Percentiles rank a stretch among this genome's conserved stretches.
phyloP scores from a whole-genome alignment of 495 filamentous ascomycete species.

The Annulohypoxylon maeteangense region DNA sequence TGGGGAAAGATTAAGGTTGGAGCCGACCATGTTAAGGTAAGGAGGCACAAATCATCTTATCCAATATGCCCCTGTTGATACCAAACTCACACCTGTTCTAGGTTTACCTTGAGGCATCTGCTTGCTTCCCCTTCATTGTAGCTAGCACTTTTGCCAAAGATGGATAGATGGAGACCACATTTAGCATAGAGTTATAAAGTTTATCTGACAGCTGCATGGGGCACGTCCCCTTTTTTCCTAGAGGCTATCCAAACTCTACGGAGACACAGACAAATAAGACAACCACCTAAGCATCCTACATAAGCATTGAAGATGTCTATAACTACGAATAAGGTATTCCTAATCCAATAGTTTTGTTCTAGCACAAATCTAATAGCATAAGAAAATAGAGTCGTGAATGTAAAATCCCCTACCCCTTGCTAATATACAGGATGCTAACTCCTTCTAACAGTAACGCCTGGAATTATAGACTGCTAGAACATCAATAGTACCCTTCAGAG shows the following conservation, averaged over 20 bases:
- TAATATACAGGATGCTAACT: not conserved
- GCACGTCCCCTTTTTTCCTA: not conserved
- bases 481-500: not conserved
- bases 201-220: not conserved
- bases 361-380: not conserved
- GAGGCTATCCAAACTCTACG: not conserved
- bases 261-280: not conserved
- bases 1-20: constrained; percentile 98
- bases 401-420: not conserved
- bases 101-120: constrained; percentile 93
- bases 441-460: not conserved
- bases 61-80: constrained; percentile 10
- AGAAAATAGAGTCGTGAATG: not conserved
- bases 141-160: constrained; percentile 89
- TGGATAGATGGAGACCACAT: constrained; percentile 21
- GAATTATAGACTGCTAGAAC: not conserved
- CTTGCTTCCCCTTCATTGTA: constrained; percentile 92
- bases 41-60: constrained; percentile 8
- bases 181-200: not conserved
- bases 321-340: too few species aligned
- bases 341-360: not conserved
- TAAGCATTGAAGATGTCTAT: not conserved
- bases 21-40: constrained; percentile 85
- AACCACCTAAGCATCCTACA: not conserved
- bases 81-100: constrained; percentile 47